Evolutionary conservation across 768 basidiomycete genomes (phyloP).

Genomic region (Amanita molliuscula): DNA sequence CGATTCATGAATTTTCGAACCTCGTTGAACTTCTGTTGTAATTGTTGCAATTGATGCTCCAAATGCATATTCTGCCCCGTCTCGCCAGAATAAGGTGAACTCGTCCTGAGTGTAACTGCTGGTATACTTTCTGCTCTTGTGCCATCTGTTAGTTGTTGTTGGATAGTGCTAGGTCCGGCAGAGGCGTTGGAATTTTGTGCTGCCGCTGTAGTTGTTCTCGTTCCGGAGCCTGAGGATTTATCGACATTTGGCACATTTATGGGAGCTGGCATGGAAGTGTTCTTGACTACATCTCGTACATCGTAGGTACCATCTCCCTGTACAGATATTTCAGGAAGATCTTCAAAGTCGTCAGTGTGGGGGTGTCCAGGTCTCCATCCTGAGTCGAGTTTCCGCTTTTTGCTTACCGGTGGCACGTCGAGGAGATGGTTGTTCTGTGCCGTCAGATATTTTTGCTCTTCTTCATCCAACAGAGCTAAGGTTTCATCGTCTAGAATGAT

Average conservation of each 20-base stretch:
- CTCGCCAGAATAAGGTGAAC: neutral
- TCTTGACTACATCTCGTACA: slow-evolving; percentile 16
- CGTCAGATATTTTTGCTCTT: slow-evolving; percentile 35
- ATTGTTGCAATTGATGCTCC: slow-evolving; percentile 16
- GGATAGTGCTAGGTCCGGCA: neutral
- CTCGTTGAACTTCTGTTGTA: slow-evolving; percentile 17
- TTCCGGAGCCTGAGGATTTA: neutral
- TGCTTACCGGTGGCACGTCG: slow-evolving; percentile 29
- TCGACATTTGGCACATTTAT: neutral
- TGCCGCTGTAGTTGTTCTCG: neutral
- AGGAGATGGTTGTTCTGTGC: slow-evolving; percentile 10
- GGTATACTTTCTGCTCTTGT: neutral
- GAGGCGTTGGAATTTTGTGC: neutral
- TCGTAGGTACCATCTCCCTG: slow-evolving; percentile 48
- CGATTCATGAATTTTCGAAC: neutral
- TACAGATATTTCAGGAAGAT: slow-evolving; percentile 57
- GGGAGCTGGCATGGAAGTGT: slow-evolving; percentile 3
- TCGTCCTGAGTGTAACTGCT: neutral
- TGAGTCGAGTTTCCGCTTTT: slow-evolving; percentile 43
- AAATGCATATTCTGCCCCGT: slow-evolving; percentile 5
- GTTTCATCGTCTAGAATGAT: slow-evolving; percentile 53
- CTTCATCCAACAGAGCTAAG: slow-evolving; percentile 49
- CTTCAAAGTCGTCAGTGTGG: slow-evolving; percentile 31
- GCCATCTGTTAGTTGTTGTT: neutral
- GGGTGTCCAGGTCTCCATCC: slow-evolving; percentile 28